A percentile compares a stretch with the other conserved stretches of the same genome.
Conservation (phyloP, 169 alveolate species). For the Cryptosporidium sp. region DNA sequence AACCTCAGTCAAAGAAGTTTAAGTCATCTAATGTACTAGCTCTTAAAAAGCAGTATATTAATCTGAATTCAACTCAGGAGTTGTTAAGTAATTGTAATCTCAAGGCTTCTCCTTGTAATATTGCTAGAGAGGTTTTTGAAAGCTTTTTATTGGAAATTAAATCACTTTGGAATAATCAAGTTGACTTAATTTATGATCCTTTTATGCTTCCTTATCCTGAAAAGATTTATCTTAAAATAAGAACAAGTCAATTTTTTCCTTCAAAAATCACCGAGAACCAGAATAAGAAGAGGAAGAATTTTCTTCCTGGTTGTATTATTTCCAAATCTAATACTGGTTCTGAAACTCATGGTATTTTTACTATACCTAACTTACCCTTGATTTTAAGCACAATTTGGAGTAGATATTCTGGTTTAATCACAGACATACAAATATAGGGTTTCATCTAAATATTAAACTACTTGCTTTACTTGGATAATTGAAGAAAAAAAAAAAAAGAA, state of each 20-base stretch:
- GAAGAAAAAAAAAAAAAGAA: background rate
- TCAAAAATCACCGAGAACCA: background rate
- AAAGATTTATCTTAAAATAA: slow-evolving; percentile 24
- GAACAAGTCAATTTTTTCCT: slow-evolving; percentile 12
- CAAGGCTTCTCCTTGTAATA: slow-evolving; percentile 7
- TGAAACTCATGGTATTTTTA: background rate
- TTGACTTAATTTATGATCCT: slow-evolving; percentile 49
- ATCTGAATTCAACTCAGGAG: slow-evolving; percentile 33
- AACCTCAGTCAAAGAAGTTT: slow-evolving; percentile 9
- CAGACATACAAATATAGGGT: background rate
- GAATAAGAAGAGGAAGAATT: background rate
- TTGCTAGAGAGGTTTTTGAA: slow-evolving; percentile 39
- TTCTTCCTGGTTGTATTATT: slow-evolving; percentile 2
- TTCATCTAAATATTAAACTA: background rate
- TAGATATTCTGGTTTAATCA: slow-evolving; percentile 15
- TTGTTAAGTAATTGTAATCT: background rate
- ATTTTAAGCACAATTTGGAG: slow-evolving; percentile 22
- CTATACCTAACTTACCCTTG: slow-evolving; percentile 31
- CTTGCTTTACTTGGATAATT: background rate
- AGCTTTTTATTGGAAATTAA: slow-evolving; percentile 15
- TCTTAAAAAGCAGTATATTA: slow-evolving; percentile 17
- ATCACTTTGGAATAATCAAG: background rate
- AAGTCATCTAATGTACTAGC: background rate
- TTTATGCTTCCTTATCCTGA: slow-evolving; percentile 35
- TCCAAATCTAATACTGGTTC: background rate